Percentiles rank a stretch among this genome's conserved stretches.
Conservation (phyloP, 495 filamentous ascomycete species). For the Rostrohypoxylon terebratum region DNA sequence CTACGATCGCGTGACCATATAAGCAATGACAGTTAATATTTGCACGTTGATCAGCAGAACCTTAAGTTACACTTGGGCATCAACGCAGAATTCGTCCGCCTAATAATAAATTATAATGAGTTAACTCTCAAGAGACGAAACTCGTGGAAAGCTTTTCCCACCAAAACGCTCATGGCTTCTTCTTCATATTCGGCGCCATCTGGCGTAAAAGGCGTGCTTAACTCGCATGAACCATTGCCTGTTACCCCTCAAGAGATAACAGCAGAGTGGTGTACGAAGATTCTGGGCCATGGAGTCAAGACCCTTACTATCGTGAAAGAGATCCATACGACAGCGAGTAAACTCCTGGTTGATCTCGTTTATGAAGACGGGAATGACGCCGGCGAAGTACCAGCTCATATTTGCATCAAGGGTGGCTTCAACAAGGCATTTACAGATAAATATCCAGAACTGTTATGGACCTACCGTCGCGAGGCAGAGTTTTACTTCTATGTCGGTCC, state of each 20-base stretch:
- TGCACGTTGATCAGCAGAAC: too few species aligned
- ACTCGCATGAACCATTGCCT: conserved; percentile 15
- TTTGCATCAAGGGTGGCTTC: conserved; percentile 26
- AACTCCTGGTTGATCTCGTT: conserved; percentile 18
- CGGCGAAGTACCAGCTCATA: conserved; percentile 4
- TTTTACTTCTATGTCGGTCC: conserved; percentile 17
- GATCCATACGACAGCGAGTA: conserved; percentile 27
- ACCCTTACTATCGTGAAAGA: conserved; percentile 13
- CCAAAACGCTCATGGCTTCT: neutral
- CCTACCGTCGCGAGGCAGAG: conserved; percentile 28
- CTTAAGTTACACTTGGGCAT: too few species aligned
- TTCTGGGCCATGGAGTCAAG: conserved; percentile 15
- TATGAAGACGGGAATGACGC: conserved; percentile 7
- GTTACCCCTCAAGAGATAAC: conserved; percentile 21
- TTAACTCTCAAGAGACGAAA: neutral
- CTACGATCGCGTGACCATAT: too few species aligned
- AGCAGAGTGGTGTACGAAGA: conserved; percentile 21
- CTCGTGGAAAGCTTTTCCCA: neutral
- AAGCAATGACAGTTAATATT: too few species aligned
- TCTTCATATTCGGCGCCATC: conserved; percentile 2
- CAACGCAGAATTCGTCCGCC: too few species aligned
- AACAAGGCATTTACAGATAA: conserved; percentile 11
- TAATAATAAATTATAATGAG: neutral
- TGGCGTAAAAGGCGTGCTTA: conserved; percentile 5
- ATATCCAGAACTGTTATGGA: conserved; percentile 9